These are phyloP conservation scores for Physcomitrellopsis africana DNA, from an alignment of 225 moss, liverwort and hornwort genomes.

Conservation along the genomic window DNA sequence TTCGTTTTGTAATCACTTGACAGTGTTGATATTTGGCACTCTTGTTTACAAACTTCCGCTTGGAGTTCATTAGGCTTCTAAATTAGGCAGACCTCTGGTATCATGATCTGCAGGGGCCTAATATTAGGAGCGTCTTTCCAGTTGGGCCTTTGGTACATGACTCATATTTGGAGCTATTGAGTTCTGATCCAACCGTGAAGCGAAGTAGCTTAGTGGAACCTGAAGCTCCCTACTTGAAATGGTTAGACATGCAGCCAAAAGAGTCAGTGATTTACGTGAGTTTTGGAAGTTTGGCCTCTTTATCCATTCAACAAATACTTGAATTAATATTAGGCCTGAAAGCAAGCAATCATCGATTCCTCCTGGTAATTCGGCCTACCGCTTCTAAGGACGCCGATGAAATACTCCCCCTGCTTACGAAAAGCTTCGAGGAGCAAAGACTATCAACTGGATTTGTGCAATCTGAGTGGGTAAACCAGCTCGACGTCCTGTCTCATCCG, in stretches of 20 bases:
- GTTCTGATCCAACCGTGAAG: background rate
- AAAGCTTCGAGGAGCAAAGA: conserved; percentile 37
- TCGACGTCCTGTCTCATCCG: conserved; percentile 47
- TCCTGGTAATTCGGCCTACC: conserved; percentile 44
- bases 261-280: conserved; percentile 55
- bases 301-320: conserved; percentile 36
- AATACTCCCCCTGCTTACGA: conserved; percentile 38
- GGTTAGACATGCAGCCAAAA: conserved; percentile 46
- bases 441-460: conserved; percentile 44
- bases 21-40: too few species aligned
- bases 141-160: conserved; percentile 34
- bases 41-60: too few species aligned
- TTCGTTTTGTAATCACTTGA: too few species aligned
- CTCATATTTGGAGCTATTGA: conserved; percentile 24
- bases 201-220: background rate
- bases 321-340: conserved; percentile 57
- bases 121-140: conserved; percentile 21
- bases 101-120: conserved; percentile 20
- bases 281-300: conserved; percentile 45
- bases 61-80: background rate
- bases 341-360: conserved; percentile 48
- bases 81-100: background rate
- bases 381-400: background rate
- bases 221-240: conserved; percentile 34
- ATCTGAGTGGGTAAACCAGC: conserved; percentile 53